Evolutionary conservation across 164 flowering plant genomes (phyloP), one percentile per base, ranked within the genome.

Genomic region (Dillenia turbinata): DNA sequence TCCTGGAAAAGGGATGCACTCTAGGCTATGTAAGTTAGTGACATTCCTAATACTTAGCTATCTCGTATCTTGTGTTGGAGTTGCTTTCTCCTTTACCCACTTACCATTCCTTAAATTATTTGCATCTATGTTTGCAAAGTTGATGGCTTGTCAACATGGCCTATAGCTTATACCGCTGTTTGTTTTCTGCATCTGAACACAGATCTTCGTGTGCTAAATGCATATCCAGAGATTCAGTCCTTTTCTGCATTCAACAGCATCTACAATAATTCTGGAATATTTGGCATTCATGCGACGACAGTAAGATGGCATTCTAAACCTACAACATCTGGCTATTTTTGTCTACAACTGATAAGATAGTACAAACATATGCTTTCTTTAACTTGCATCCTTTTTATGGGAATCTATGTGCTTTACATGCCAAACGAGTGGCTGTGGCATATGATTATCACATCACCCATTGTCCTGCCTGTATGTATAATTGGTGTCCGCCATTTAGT

Each of bases 1-100:
- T 61, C 96, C 96, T 64, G 92, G 92, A 53, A 89, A 89, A 69
- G 96, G 96, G 58, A 86, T 89, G 96, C 74, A 82, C 64, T 86
- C 96, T 60, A 77, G 92, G 48, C 74, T 89, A 54, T 89, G 96
- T 89, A 73, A 80, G 96, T 85, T 65, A 8, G 52, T 10, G 52
- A 44, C 17, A 15, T 15, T 12, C 55, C 33, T 52, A 6, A 15
- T n/a, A 10, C 22, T 52, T 16, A 15, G 24, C 0, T 52, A 16
- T 15, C 55, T 16, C 12, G 17, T 52, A 15, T 15, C 0, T 16
- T 19, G 55, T 3, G 0, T 15, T 52, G 55, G 22, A 9, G 22
- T 52, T 15, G 19, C 22, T 52, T 15, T 12, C 22, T 52, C 22
- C 55, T 15, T 15, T 33, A 9, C 11, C 5, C 11, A 8, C 16